Conservation (phyloP, 306 rosid genomes). For the Prunus fruticosa region DNA sequence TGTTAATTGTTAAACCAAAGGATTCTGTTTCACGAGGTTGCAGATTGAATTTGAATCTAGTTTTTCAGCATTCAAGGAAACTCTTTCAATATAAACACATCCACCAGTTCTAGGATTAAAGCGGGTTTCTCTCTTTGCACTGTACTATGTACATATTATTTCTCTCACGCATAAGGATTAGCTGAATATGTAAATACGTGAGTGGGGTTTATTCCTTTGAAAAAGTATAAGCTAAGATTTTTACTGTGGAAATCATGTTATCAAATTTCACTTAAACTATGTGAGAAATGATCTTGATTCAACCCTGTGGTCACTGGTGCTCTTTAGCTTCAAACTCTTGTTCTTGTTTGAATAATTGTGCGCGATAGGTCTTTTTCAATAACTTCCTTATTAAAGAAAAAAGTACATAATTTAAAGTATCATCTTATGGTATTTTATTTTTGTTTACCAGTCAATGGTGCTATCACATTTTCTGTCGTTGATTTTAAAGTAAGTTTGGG, state of each 20-base stretch:
- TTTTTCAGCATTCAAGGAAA: neutral
- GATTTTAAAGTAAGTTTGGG: neutral
- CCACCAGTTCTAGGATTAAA: neutral
- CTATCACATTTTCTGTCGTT: neutral
- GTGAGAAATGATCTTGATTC: neutral
- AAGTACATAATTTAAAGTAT: neutral
- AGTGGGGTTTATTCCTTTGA: neutral
- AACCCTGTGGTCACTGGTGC: neutral
- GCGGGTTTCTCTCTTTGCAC: neutral
- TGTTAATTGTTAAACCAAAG: neutral
- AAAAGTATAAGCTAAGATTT: neutral
- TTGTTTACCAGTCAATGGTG: neutral
- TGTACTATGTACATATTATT: neutral
- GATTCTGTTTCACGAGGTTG: neutral
- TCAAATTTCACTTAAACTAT: neutral
- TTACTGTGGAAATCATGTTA: neutral
- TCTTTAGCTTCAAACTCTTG: neutral
- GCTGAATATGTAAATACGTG: neutral
- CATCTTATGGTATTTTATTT: neutral
- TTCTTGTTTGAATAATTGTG: neutral
- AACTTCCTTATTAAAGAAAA: neutral
- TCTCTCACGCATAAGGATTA: neutral
- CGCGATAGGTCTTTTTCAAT: neutral
- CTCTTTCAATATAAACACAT: neutral
- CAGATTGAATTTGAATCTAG: neutral